phyloP scores from a whole-genome alignment of 305 asterid species.

The Salvia sclarea region DNA sequence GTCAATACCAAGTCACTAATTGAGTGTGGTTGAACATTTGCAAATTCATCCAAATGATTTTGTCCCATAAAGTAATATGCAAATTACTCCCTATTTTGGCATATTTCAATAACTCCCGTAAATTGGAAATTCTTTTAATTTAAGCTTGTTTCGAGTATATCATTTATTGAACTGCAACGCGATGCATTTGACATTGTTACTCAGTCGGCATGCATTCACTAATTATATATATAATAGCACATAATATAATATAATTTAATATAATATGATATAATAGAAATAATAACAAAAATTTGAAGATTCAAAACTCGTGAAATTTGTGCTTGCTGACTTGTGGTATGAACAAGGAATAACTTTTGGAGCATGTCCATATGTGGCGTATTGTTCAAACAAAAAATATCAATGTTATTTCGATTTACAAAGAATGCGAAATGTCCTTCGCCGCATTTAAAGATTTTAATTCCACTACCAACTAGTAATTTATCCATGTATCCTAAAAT shows the following conservation, averaged over 20 bases:
- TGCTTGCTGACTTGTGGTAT: constrained; percentile 21
- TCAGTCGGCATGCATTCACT: not conserved
- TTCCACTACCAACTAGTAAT: not conserved
- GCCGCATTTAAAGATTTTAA: not conserved
- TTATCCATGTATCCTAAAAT: too few relatives aligned
- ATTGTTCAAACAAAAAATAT: not conserved
- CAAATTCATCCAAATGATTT: constrained; percentile 31
- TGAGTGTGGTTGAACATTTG: constrained; percentile 9
- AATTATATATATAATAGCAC: not conserved
- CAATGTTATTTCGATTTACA: not conserved
- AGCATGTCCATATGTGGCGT: constrained; percentile 19
- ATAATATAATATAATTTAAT: too few relatives aligned
- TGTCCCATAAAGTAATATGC: constrained; percentile 31
- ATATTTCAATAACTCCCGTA: not conserved
- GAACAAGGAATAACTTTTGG: constrained; percentile 35
- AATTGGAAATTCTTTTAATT: not conserved
- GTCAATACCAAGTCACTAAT: constrained; percentile 37
- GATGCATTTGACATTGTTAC: too few relatives aligned
- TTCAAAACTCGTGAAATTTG: not conserved
- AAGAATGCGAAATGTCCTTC: not conserved
- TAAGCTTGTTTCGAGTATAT: not conserved
- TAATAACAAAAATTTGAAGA: not conserved
- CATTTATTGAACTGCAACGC: not conserved
- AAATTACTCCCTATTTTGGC: not conserved
- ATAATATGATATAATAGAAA: too few relatives aligned